Base-by-base conservation (phyloP, 2,329 filamentous ascomycete species). In the Sordariomycetes sp. region DNA sequence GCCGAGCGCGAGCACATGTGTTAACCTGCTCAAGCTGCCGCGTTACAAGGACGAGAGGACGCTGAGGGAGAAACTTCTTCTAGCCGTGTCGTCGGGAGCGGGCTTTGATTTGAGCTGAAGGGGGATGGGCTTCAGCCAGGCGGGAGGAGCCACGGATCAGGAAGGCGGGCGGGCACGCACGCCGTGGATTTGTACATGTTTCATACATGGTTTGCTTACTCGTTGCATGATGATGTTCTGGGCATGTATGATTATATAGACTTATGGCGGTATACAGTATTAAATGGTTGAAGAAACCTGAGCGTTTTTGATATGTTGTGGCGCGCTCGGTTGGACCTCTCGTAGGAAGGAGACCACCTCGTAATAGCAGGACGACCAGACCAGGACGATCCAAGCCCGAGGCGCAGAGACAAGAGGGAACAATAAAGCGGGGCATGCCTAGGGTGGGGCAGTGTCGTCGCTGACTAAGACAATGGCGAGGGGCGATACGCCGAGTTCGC, bases 1-100 rank as follows among this genome's bases (percentile, higher is more conserved):
- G 62, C 94, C 94, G 2, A 97, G 90, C 68, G 91, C 94, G 20
- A 97, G 92, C 69, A 99, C 94, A 0, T 99, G 94, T 66, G 90
- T 97, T 32, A 99, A 99, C 69, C 70, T 99, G 64, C 74, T 99
- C 54, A 99, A 99, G 76, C 73, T 99, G 63, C 94, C 94, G 7
- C 83, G 86, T 63, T 99, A 97, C 71, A 80, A 72, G 54, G 83
- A 78, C 37, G 82, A 85, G 62, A 71, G 75, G 60, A 79, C 77
- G 32, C 70, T 99, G 65, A 86, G 82, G 67, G 81, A 86, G 66
- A 97, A 96, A 74, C 70, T 99, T 60, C 74, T 97, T 57, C 96
- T 97, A 71, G 93, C 93, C 10, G 83, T 97, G 22, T 89, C 89
- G 64, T 88, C 90, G 0, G 91, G 91, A 0, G 93, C 94, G 53